Evolutionary conservation across 2,329 filamentous ascomycete species (phyloP).

Genomic region (Ambrosiella xylebori): DNA sequence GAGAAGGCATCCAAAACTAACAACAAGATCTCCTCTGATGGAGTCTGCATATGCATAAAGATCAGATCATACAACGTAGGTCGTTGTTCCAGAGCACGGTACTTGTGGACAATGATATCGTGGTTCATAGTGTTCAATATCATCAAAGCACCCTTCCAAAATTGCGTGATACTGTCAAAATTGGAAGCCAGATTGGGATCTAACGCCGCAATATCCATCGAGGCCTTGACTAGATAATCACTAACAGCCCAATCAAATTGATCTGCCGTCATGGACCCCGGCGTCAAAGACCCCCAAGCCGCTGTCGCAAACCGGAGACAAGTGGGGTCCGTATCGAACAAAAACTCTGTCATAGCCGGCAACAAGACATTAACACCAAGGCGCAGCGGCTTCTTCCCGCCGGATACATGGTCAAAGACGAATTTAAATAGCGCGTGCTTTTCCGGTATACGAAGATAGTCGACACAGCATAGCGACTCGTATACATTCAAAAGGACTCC

Average conservation of each 20-base stretch:
- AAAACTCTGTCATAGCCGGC: conserved; percentile 68
- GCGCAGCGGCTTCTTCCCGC: conserved; percentile 57
- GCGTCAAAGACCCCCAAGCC: conserved; percentile 49
- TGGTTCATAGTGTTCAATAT: conserved; percentile 60
- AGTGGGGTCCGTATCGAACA: conserved; percentile 54
- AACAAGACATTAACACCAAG: conserved; percentile 54
- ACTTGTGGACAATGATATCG: conserved; percentile 56
- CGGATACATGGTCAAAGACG: conserved; percentile 65
- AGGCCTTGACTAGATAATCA: conserved; percentile 49
- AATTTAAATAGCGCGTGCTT: conserved; percentile 51
- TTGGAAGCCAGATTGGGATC: conserved; percentile 22
- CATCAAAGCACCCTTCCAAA: conserved; percentile 62
- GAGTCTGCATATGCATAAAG: conserved; percentile 37
- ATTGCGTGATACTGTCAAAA: conserved; percentile 40
- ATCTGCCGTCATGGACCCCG: conserved; percentile 42
- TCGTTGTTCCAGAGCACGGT: conserved; percentile 64
- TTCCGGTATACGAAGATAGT: conserved; percentile 46
- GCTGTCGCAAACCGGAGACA: conserved; percentile 50
- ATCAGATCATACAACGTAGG: conserved; percentile 50
- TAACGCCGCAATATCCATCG: conserved; percentile 40
- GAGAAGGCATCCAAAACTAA: conserved; percentile 55
- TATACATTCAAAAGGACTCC: conserved; percentile 65
- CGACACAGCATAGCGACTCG: conserved; percentile 70
- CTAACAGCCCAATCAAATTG: conserved; percentile 83
- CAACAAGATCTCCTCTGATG: conserved; percentile 41